phyloP scores from a whole-genome alignment of 2,329 filamentous ascomycete species.

The Monosporascus sp. region DNA sequence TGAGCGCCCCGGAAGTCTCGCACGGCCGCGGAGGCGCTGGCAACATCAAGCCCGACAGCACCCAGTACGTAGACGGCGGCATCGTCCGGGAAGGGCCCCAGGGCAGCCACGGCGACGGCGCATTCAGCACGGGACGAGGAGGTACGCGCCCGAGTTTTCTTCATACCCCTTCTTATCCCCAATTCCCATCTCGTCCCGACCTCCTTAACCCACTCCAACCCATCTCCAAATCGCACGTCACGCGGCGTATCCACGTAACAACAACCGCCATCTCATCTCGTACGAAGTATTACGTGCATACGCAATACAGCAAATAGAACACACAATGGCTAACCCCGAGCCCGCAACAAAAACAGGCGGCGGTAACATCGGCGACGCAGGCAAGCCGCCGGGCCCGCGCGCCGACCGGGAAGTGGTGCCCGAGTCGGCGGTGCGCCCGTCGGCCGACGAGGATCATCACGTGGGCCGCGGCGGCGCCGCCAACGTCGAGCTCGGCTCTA shows the following conservation, averaged over 20 bases:
- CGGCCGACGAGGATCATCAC: constrained; percentile 47
- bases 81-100: constrained; percentile 50
- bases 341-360: constrained; percentile 34
- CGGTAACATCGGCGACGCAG: constrained; percentile 52
- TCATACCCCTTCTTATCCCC: not conserved
- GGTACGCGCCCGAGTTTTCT: constrained; percentile 32
- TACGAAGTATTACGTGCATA: too few species aligned
- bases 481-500: constrained; percentile 41
- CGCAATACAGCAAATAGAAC: too few species aligned
- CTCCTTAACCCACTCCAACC: not conserved
- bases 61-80: constrained; percentile 56
- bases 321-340: not conserved
- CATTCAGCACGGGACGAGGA: constrained; percentile 54
- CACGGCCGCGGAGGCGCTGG: constrained; percentile 58
- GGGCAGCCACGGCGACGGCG: constrained; percentile 53
- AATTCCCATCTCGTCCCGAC: not conserved
- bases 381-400: constrained; percentile 32
- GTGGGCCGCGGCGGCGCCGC: constrained; percentile 56
- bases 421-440: constrained; percentile 42
- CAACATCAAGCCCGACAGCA: constrained; percentile 54
- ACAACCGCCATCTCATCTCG: too few species aligned
- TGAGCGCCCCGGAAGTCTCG: constrained; percentile 43
- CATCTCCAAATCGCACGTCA: not conserved
- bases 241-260: too few species aligned
- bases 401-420: constrained; percentile 49